Evolutionary conservation across 1,284 basidiomycete species (phyloP), one percentile per base, ranked within the genome.

Genomic region (Pyrrhoderma noxium): DNA sequence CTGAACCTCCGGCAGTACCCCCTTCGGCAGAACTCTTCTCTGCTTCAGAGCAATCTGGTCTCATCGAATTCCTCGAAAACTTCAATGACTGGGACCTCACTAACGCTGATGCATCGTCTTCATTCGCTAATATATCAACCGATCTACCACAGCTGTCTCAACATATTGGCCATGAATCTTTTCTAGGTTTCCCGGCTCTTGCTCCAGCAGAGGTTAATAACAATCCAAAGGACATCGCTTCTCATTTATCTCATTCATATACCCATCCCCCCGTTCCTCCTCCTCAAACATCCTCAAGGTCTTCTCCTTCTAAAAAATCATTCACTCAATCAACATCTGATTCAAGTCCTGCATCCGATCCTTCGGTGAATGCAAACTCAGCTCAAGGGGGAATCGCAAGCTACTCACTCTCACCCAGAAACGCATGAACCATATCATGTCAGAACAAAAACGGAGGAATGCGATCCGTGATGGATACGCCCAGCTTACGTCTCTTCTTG

Each of bases 391-490:
- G 57, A 39, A 54, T 58, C 53, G 40, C 52, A 41, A 80, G 0
- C 73, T 90, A 8, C 74, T 93, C 19, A 86, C 88, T 8, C 84
- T 82, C 8, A 89, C 88, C 0, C 90, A 93, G 64, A 93, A 93
- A 65, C 80, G 91, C 23, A 79, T 91, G n/a, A 93, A 93, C 65
- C 90, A 93, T 69, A 93, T 93, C 70, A 84, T 91, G 73, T 90
- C 86, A 9, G 90, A 93, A 68, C 91, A 93, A 67, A 92, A 91
- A 65, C 82, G 90, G 2, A 78, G 90, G 2, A 91, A 92, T 56
- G 88, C 89, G 44, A 93, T 93, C 59, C 80, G 90, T 34, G 85
- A 91, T 56, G 91, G 89, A 8, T 93, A 93, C 68, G 85, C 90
- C 11, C 80, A 89, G 61, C 70, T 93, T 39, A 90, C 89, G 34